Evolutionary conservation across 2,329 filamentous ascomycete species (phyloP).

Genomic region (Nigrospora sphaerica): DNA sequence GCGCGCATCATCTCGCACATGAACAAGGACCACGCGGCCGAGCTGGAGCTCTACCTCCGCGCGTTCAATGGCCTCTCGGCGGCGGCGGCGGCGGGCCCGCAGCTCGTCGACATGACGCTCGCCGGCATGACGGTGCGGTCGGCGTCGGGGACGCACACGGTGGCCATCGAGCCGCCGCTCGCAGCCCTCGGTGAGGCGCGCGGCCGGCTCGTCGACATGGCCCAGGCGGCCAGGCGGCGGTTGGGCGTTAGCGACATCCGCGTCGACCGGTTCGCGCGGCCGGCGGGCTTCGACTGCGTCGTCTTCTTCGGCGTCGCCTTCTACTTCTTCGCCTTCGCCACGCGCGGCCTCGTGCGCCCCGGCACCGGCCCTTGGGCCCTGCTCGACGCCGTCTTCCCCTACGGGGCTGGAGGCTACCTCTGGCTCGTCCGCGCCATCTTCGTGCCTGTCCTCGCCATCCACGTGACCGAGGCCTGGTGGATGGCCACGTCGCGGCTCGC

Average conservation of each 20-base stretch:
- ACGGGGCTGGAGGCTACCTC: conserved; percentile 50
- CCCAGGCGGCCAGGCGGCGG: conserved; percentile 44
- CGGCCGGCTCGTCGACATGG: conserved; percentile 65
- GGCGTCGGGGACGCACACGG: conserved; percentile 35
- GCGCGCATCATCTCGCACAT: conserved; percentile 71
- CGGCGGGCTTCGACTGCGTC: conserved; percentile 37
- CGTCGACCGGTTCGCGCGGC: conserved; percentile 32
- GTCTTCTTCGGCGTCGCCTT: conserved; percentile 48
- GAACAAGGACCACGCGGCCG: conserved; percentile 74
- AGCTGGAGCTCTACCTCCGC: conserved; percentile 71
- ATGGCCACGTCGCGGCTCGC: conserved; percentile 40
- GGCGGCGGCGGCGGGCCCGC: conserved; percentile 46
- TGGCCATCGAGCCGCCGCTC: conserved; percentile 67
- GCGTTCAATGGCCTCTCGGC: conserved; percentile 57
- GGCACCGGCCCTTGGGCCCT: conserved; percentile 42
- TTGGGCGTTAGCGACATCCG: conserved; percentile 50
- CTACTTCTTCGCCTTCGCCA: conserved; percentile 44
- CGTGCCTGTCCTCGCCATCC: conserved; percentile 53
- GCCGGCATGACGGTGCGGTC: conserved; percentile 53
- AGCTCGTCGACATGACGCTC: conserved; percentile 60
- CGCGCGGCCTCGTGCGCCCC: conserved; percentile 41
- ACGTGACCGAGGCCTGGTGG: conserved; percentile 54
- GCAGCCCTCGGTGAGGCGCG: conserved; percentile 60
- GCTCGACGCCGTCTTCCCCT: conserved; percentile 44
- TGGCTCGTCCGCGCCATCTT: conserved; percentile 54